Evolutionary conservation across 768 basidiomycete species (phyloP).

Genomic region (Naematelia encephala): DNA sequence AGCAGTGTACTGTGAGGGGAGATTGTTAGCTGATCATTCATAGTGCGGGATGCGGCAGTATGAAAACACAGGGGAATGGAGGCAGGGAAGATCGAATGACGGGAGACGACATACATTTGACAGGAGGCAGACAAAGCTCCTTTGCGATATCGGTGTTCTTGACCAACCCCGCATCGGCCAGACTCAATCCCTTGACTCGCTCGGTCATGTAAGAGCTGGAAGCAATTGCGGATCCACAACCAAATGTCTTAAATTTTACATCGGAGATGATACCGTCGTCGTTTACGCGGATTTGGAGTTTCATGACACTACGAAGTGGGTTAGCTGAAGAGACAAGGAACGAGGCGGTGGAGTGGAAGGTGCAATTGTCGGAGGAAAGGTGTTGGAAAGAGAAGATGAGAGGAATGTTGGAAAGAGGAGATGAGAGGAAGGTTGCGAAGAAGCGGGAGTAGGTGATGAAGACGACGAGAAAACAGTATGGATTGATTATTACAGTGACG

Average conservation of each 20-base stretch:
- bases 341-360: background rate
- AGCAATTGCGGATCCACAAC: constrained; percentile 90
- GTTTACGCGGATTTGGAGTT: constrained; percentile 95
- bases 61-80: too few relatives aligned
- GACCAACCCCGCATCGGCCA: constrained; percentile 92
- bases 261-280: constrained; percentile 86
- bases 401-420: too few relatives aligned
- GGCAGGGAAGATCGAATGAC: too few relatives aligned
- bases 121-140: constrained; percentile 89
- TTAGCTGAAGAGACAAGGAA: background rate
- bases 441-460: too few relatives aligned
- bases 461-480: too few relatives aligned
- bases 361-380: background rate
- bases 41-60: too few relatives aligned
- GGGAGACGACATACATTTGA: constrained; percentile 59
- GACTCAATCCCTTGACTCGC: constrained; percentile 86
- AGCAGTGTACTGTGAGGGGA: constrained; percentile 47
- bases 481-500: too few relatives aligned
- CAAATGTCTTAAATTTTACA: constrained; percentile 99
- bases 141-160: constrained; percentile 99
- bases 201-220: constrained; percentile 99
- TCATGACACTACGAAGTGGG: constrained; percentile 71
- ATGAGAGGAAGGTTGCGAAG: too few relatives aligned
- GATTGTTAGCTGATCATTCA: too few relatives aligned
- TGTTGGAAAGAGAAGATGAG: too few relatives aligned